A percentile compares a stretch with the other conserved stretches of the same genome.
Conservation (phyloP, 2,329 filamentous ascomycete genomes). For the Claviceps sp. region DNA sequence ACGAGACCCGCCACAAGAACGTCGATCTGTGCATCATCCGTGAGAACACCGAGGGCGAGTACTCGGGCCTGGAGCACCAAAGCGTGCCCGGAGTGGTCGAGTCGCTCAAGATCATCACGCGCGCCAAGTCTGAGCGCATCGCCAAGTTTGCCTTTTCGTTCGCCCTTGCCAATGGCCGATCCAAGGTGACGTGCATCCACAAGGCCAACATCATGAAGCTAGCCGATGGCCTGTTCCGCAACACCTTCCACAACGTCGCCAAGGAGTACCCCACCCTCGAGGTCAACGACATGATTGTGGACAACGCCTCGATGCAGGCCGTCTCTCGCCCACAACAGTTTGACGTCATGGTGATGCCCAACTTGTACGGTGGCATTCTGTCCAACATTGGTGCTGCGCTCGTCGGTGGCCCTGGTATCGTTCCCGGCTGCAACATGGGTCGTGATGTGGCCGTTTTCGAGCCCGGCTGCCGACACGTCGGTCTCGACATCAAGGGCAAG, state of each 20-base stretch:
- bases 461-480: conserved; percentile 97
- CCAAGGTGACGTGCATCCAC: conserved; percentile 99
- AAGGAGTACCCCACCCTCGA: conserved; percentile 93
- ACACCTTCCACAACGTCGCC: conserved; percentile 85
- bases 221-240: conserved; percentile 95
- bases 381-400: conserved; percentile 98
- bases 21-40: conserved; percentile 99
- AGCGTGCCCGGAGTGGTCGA: conserved; percentile 92
- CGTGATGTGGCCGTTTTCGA: conserved; percentile 97
- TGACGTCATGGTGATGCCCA: conserved; percentile 99
- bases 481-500: conserved; percentile 98
- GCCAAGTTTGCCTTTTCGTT: conserved; percentile 98
- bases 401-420: conserved; percentile 90
- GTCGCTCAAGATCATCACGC: conserved; percentile 99
- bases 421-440: conserved; percentile 99
- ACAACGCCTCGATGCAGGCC: conserved; percentile 99
- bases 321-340: conserved; percentile 95
- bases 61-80: conserved; percentile 97
- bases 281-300: conserved; percentile 99
- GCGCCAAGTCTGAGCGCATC: conserved; percentile 97
- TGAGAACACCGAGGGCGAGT: conserved; percentile 99
- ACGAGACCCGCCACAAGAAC: conserved; percentile 91
- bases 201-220: conserved; percentile 99
- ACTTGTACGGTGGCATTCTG: conserved; percentile 95
- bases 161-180: conserved; percentile 93